Conservation (phyloP, 2,329 filamentous ascomycete species). For the Colletotrichum liriopes region DNA sequence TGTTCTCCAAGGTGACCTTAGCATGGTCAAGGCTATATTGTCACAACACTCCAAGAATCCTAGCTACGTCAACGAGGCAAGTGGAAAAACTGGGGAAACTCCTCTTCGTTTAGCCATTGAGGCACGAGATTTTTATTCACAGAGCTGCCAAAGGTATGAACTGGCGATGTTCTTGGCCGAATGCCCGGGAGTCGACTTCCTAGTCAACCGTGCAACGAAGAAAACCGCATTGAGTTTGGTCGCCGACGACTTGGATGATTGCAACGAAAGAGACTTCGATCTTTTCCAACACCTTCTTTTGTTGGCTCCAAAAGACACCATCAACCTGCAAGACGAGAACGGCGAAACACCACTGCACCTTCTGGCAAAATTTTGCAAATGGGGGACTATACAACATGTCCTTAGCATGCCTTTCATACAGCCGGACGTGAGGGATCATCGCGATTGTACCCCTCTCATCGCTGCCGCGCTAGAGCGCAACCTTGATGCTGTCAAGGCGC, state of each 20-base stretch:
- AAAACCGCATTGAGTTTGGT: background rate
- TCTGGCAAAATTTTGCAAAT: fast-evolving
- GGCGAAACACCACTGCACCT: background rate
- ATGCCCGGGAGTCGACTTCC: background rate
- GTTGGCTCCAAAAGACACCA: background rate
- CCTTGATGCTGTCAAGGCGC: background rate
- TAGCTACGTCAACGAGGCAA: background rate
- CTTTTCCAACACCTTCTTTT: background rate
- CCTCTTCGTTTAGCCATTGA: background rate
- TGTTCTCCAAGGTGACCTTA: background rate
- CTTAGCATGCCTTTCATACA: background rate
- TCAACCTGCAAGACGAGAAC: background rate
- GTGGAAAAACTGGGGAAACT: background rate
- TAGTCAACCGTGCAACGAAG: background rate
- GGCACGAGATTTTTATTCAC: no score
- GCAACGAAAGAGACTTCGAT: fast-evolving
- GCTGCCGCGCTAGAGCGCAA: background rate
- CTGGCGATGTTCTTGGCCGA: background rate
- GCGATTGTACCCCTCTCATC: background rate
- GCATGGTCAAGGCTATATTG: background rate
- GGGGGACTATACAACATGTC: background rate
- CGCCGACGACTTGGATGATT: no score
- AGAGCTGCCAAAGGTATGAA: no score
- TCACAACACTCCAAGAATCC: background rate
- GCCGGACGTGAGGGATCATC: background rate